Base-by-base conservation (phyloP, 2,329 filamentous ascomycete genomes). In the Clarireedia sp. region DNA sequence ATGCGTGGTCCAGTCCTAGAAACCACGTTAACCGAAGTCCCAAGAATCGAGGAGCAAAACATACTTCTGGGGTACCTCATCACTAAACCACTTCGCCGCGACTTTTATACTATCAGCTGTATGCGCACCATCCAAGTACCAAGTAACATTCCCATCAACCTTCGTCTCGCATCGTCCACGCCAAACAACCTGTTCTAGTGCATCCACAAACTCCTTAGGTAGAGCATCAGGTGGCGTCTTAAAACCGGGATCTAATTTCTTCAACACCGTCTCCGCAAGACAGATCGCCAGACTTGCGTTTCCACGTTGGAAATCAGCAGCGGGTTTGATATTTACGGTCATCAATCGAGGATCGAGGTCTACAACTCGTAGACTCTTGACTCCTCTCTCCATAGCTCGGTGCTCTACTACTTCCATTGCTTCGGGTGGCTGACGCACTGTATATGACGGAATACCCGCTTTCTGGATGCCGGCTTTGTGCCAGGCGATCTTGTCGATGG, bases 81-180 rank as follows among this genome's bases (percentile, higher is more conserved):
- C 69, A 2, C 82, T 80, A 66, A 96, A 97, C 91, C 91, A 96
- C 59, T 81, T 80, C 0, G 85, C 85, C 4, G 90, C 89, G 61
- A 89, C 80, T 60, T 86, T 81, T 54, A 99, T 85, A 68, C 90
- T 96, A 67, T 97, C 92, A 3, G 87, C 77, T 0, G 92, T 99
- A 71, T 99, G 94, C 2, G 90, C 94, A 8, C 94, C 91, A 67
- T 99, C 94, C 19, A 99, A 81, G 66, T 91, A 87, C 91, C 92
- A 99, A 16, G 77, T 78, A 5, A 95, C 74, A 16, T 77, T 75
- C 2, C 74, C 75, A 58, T 82, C 79, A 3, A 70, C 62, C 63
- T 78, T 81, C 41, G 78, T 72, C 61, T 86, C 81, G 67, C 91
- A 96, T 46, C 94, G 80, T 3, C 92, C 94, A 41, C 90, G 80